A percentile compares a stretch with the other conserved stretches of the same genome.
Evolutionary conservation across 176 grass and related monocot species (phyloP).

Genomic region (Aegilops bicornis): DNA sequence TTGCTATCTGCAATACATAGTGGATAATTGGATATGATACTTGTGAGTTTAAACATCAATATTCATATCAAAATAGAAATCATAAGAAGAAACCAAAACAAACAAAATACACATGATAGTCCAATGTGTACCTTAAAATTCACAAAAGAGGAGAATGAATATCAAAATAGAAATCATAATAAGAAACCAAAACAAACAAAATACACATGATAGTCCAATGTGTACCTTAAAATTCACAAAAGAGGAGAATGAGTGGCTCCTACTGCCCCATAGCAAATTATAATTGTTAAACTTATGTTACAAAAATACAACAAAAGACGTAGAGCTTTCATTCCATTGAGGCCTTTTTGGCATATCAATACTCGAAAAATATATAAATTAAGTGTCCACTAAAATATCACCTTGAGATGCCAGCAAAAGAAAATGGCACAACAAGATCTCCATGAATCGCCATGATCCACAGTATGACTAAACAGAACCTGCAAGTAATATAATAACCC

Average conservation of each 20-base stretch:
- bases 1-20: neutral
- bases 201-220: slow-evolving; percentile 7
- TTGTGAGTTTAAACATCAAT: neutral
- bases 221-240: slow-evolving; percentile 74
- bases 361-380: neutral
- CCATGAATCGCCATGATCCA: slow-evolving; percentile 92
- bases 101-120: slow-evolving; percentile 12
- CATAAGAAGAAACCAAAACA: neutral
- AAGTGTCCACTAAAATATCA: slow-evolving; percentile 7
- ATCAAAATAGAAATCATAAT: slow-evolving; percentile 7
- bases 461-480: slow-evolving; percentile 84
- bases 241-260: slow-evolving; percentile 68
- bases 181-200: neutral
- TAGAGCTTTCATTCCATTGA: neutral
- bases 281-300: slow-evolving; percentile 13
- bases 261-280: slow-evolving; percentile 43
- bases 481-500: slow-evolving; percentile 28
- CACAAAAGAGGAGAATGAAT: slow-evolving; percentile 65
- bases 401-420: slow-evolving; percentile 87
- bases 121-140: slow-evolving; percentile 62
- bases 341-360: neutral
- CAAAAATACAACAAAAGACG: neutral
- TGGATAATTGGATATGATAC: neutral
- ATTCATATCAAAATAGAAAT: slow-evolving; percentile 11
- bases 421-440: slow-evolving; percentile 75